A percentile compares a stretch with the other conserved stretches of the same genome.
Conservation (phyloP, 2,329 filamentous ascomycete species). For the Myriosclerotinia scirpicola region DNA sequence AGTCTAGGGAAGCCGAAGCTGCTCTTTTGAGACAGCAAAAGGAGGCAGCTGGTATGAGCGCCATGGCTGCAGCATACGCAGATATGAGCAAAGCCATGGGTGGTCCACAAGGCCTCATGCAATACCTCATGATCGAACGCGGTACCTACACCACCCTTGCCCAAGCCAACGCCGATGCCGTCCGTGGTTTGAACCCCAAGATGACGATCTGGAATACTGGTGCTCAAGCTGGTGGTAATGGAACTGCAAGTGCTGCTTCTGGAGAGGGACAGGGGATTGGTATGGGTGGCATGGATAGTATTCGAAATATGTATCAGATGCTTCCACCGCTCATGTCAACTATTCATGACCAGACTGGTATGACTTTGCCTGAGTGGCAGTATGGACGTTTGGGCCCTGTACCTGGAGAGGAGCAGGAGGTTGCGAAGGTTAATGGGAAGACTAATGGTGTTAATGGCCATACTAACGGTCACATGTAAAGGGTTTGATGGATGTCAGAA, state of each 20-base stretch:
- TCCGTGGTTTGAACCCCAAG: constrained; percentile 73
- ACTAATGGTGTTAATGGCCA: constrained; percentile 16
- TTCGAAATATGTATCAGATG: constrained; percentile 78
- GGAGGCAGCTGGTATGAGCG: constrained; percentile 73
- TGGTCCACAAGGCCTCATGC: constrained; percentile 73
- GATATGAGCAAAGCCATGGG: constrained; percentile 72
- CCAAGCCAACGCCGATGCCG: constrained; percentile 72
- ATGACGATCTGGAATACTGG: constrained; percentile 90
- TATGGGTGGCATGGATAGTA: constrained; percentile 59
- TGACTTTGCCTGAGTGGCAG: constrained; percentile 76
- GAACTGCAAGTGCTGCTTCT: constrained; percentile 18
- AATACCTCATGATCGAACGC: constrained; percentile 86
- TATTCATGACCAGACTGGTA: constrained; percentile 86
- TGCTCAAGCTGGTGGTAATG: constrained; percentile 43
- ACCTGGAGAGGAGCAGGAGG: constrained; percentile 37
- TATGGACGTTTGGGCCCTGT: constrained; percentile 49
- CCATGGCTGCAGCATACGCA: constrained; percentile 79
- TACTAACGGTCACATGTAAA: not conserved
- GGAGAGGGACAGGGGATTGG: constrained; percentile 42
- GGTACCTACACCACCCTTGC: constrained; percentile 76
- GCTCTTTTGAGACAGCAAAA: constrained; percentile 61
- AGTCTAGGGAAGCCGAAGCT: constrained; percentile 56
- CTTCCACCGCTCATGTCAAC: constrained; percentile 80
- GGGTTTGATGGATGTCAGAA: not conserved
- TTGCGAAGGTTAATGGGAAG: constrained; percentile 31